Conservation (phyloP, 2,329 filamentous ascomycete genomes). For the Trichoderma afroharzianum region DNA sequence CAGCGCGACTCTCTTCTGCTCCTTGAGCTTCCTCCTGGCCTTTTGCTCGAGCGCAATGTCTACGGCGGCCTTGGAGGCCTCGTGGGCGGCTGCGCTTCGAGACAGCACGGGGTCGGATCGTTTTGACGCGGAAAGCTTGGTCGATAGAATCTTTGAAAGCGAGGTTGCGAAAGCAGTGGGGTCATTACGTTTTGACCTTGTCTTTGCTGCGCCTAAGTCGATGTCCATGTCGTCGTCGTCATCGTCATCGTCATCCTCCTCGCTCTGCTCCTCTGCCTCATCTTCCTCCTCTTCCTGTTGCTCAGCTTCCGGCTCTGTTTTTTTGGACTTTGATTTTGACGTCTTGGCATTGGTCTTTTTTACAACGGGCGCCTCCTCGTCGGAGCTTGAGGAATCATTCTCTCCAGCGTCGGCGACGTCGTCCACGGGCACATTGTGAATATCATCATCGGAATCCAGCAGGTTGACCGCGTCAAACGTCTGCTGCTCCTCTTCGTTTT, state of each 20-base stretch:
- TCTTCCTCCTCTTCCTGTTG: constrained; percentile 27
- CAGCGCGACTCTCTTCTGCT: constrained; percentile 72
- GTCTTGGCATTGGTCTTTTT: constrained; percentile 30
- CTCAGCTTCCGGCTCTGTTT: constrained; percentile 25
- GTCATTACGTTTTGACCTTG: constrained; percentile 83
- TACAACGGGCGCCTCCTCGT: constrained; percentile 31
- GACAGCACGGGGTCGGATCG: constrained; percentile 88
- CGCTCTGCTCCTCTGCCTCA: constrained; percentile 32
- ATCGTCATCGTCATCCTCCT: constrained; percentile 40
- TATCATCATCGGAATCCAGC: constrained; percentile 55
- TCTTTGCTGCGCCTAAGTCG: constrained; percentile 34
- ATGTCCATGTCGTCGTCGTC: constrained; percentile 36
- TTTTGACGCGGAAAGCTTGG: constrained; percentile 78
- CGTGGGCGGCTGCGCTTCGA: constrained; percentile 70
- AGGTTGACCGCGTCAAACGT: constrained; percentile 51
- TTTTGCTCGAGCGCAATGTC: constrained; percentile 79
- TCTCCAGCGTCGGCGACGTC: constrained; percentile 42
- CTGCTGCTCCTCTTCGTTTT: constrained; percentile 36
- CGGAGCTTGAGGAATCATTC: constrained; percentile 34
- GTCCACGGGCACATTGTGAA: constrained; percentile 51
- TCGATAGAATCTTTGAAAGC: constrained; percentile 86
- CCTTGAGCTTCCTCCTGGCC: constrained; percentile 72
- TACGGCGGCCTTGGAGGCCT: constrained; percentile 67
- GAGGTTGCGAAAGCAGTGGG: constrained; percentile 87
- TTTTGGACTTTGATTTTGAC: constrained; percentile 28